Evolutionary conservation across 768 basidiomycete genomes (phyloP).

Genomic region (Multifurca ochricompacta): DNA sequence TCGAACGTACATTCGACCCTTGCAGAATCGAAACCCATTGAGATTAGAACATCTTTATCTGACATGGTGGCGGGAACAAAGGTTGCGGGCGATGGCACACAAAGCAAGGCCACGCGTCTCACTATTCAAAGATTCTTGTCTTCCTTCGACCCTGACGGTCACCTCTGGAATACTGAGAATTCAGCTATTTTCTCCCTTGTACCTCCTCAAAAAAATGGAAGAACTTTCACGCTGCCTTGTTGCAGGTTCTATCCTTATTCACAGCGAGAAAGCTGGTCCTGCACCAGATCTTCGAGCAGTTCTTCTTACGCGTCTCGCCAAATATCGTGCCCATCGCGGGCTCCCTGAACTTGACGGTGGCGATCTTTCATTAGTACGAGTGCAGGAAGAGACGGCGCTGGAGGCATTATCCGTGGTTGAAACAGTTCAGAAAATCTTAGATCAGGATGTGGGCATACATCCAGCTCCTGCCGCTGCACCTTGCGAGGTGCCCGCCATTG

Average conservation of each 20-base stretch:
- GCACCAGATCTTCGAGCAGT: slow-evolving; percentile 10
- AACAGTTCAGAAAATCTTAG: slow-evolving; percentile 17
- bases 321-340: slow-evolving; percentile 12
- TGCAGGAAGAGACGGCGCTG: slow-evolving; percentile 14
- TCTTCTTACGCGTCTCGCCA: slow-evolving; percentile 13
- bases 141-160: not conserved
- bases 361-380: slow-evolving; percentile 8
- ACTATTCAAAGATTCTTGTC: not conserved
- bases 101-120: too few relatives aligned
- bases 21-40: slow-evolving; percentile 81
- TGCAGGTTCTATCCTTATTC: slow-evolving; percentile 13
- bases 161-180: not conserved
- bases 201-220: slow-evolving; percentile 6
- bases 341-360: slow-evolving; percentile 5
- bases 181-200: not conserved
- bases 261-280: slow-evolving; percentile 10
- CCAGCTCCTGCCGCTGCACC: not conserved
- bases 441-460: not conserved
- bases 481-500: slow-evolving; percentile 36
- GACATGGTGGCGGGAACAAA: slow-evolving; percentile 27
- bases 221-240: slow-evolving; percentile 10
- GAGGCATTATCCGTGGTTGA: slow-evolving; percentile 18
- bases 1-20: slow-evolving; percentile 73
- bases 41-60: slow-evolving; percentile 67
- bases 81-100: too few relatives aligned